Base-by-base conservation (phyloP, 1,139 yeast species). In the Groenewaldozyma sp. region DNA sequence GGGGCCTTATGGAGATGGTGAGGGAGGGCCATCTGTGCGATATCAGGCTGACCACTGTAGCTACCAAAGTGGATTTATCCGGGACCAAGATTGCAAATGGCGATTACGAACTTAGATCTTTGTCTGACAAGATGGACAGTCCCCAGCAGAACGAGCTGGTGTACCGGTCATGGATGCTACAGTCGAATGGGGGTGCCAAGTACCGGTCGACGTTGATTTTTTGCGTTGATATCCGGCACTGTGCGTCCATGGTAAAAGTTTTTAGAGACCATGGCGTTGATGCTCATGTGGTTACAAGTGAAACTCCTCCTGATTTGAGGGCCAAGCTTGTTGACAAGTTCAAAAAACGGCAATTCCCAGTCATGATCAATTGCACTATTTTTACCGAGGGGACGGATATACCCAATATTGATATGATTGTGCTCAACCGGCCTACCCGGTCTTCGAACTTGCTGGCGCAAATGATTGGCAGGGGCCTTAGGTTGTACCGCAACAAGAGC, bases 321-420 rank as follows among this genome's bases (percentile, higher is more conserved):
- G 68, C 64, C 10, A 54, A 59, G 1, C 67, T 78, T 0, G 60
- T 87, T 1, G 62, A 65, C 2, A 79, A 73, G 35, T 88, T 88
- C 55, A 71, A 68, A 45, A 51, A 60, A 1, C 88, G 94, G 0
- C 54, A 68, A 14, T 68, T 83, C 21, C 76, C 81, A 3, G 94
- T 91, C 0, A 61, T 88, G 22, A 73, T 93, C 59, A 91, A 91
- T 54, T 94, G 95, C 54, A 86, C 82, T 19, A 86, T 88, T 2
- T 81, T 88, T 51, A 88, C 95, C 0, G 98, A 91, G 59, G 98
- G 98, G 0, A 86, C 97, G 0, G 97, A 88, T 60, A 79, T 88
- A 18, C 97, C 97, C 2, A 79, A 80, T 47, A 82, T 88, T 42
- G 97, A 88, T 55, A 79, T 87, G 21, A 64, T 88, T 6, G 65